Base-by-base conservation (phyloP, 2,329 filamentous ascomycete genomes). In the Herpotrichia juniperi region DNA sequence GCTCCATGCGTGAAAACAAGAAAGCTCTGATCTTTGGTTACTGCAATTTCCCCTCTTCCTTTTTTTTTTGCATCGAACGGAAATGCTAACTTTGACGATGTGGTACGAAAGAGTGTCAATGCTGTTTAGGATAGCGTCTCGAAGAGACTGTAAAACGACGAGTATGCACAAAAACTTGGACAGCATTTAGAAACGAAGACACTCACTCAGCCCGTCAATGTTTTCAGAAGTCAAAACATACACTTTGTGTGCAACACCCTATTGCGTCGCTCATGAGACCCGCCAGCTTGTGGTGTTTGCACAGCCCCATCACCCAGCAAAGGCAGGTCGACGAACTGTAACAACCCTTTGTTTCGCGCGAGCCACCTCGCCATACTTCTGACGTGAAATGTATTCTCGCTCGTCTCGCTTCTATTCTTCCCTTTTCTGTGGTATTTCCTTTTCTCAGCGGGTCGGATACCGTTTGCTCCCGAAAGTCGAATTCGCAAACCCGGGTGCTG, bases 381-480 rank as follows among this genome's bases (percentile, higher is more conserved):
- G 12, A 19, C 34, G 34, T 37, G 7, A n/a, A 17, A 37, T 17
- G 19, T 28, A 7, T 12, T 12, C 7, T 28, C 17, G 34, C 34
- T 19, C 21, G 34, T n/a, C 16, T 14, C 17, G 16, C 12, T 17
- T 21, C 16, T n/a, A 17, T 37, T 6, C 16, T 34, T 9, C 16
- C 8, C 31, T 34, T 9, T 21, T 7, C 21, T 8, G 9, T 34
- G n/a, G 14, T 34, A 16, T 8, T 10, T 7, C 9, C 9, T 34
- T 34, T 34, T 10, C 31, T n/a, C 5, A 34, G 9, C 5, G 16
- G 31, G 14, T 34, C 31, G 31, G 31, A n/a, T 34, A n/a, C n/a
- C 37, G 21, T 40, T 40, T 14, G 11, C 19, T 40, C 37, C 37
- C 37, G 37, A 40, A n/a, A 40, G 37, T 24, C 21, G 37, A 40